These are phyloP conservation scores for Solanum etuberosum DNA, from an alignment of 257 asterid genomes.

Conservation along the genomic window DNA sequence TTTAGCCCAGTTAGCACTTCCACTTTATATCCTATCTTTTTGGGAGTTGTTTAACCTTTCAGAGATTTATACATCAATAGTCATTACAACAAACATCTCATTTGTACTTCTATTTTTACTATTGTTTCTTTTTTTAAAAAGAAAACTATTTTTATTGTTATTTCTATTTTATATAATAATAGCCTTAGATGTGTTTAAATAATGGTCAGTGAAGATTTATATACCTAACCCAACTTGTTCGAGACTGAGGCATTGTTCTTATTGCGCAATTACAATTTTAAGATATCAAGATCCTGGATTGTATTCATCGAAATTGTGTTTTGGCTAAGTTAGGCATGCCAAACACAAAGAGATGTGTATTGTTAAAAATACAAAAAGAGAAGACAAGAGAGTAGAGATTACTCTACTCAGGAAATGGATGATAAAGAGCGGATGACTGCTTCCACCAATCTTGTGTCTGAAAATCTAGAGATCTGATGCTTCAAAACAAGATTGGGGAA, in stretches of 20 bases:
- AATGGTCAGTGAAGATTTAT: neutral
- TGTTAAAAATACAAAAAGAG: neutral
- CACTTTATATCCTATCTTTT: neutral
- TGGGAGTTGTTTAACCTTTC: neutral
- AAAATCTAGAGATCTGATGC: neutral
- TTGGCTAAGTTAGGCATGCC: neutral
- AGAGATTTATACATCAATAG: neutral
- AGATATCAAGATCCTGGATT: neutral
- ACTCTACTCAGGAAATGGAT: neutral
- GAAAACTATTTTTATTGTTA: neutral
- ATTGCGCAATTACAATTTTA: neutral
- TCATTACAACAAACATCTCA: neutral
- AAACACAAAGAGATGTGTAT: neutral
- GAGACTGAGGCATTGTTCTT: neutral
- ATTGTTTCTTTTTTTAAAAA: neutral
- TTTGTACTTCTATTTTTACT: neutral
- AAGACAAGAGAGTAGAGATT: neutral
- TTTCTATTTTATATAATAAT: neutral
- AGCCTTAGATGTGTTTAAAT: neutral
- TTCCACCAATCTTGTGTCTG: neutral
- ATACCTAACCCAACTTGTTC: neutral
- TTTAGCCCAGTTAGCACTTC: neutral
- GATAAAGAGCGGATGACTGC: neutral
- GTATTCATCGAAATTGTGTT: neutral
- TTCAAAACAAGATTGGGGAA: neutral